These are phyloP conservation scores for Colletotrichum euphorbiae DNA, from an alignment of 2,329 filamentous ascomycete species.

Conservation along the genomic window DNA sequence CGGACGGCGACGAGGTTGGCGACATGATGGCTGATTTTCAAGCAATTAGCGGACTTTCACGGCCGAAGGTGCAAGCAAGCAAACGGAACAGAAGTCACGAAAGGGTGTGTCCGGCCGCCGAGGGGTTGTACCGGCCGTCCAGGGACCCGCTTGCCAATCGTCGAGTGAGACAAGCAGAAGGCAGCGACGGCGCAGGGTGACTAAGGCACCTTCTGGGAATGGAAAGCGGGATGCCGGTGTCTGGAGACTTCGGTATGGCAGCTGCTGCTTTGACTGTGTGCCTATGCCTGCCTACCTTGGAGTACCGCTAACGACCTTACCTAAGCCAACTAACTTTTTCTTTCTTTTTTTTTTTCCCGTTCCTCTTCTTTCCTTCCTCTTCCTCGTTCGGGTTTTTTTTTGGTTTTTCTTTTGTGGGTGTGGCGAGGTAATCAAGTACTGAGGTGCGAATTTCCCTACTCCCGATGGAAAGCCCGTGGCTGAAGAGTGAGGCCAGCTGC, in stretches of 20 bases:
- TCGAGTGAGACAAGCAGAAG: background rate
- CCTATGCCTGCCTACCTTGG: background rate
- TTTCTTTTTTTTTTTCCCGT: too few relatives aligned
- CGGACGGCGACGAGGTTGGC: background rate
- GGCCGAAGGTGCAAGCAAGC: background rate
- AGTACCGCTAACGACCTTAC: too few relatives aligned
- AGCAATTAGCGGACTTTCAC: background rate
- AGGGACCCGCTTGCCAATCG: conserved; percentile 14
- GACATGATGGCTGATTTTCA: conserved; percentile 8
- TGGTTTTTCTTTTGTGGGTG: too few relatives aligned
- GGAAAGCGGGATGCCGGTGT: background rate
- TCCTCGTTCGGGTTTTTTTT: too few relatives aligned
- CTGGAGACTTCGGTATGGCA: background rate
- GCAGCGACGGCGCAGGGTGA: background rate
- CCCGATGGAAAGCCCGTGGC: background rate
- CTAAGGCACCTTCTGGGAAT: conserved; percentile 13
- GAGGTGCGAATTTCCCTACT: too few relatives aligned
- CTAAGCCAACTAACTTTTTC: too few relatives aligned
- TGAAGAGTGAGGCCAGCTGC: background rate
- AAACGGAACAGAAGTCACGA: background rate
- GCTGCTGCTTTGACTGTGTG: too few relatives aligned
- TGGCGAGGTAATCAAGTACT: too few relatives aligned
- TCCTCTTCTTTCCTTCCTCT: too few relatives aligned
- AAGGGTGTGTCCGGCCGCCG: background rate
- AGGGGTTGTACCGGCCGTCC: background rate